Evolutionary conservation across 2,329 filamentous ascomycete species (phyloP).

Genomic region (Nemania sp.): DNA sequence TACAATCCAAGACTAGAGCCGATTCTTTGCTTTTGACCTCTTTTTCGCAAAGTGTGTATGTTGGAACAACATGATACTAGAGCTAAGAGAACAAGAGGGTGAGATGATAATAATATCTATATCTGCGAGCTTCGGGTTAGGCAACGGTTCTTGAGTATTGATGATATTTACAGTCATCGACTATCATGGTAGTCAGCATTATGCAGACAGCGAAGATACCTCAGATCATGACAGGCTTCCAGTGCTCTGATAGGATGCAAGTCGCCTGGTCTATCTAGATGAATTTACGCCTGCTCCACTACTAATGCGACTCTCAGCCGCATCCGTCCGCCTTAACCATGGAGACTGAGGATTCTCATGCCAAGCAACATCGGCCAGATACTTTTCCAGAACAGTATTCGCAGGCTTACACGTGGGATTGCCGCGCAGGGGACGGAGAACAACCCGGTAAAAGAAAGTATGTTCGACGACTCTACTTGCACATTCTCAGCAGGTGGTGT

Average conservation of each 20-base stretch:
- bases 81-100: neutral
- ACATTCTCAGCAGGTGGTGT: neutral
- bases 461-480: no score
- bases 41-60: no score
- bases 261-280: neutral
- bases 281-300: neutral
- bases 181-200: constrained; percentile 6
- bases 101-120: neutral
- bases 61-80: no score
- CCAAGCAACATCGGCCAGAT: no score
- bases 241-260: neutral
- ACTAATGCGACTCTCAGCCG: constrained; percentile 6
- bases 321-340: neutral
- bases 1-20: no score
- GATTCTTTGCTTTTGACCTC: no score
- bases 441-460: neutral
- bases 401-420: neutral
- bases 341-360: neutral
- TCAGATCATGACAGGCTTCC: constrained; percentile 12
- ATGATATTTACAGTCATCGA: constrained; percentile 6
- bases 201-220: constrained; percentile 4
- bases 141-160: no score
- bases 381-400: no score
- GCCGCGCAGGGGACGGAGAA: neutral
- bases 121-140: no score